These are phyloP conservation scores for Akanthomyces uredinophilus DNA, from an alignment of 2,329 filamentous ascomycete species.

Conservation along the genomic window DNA sequence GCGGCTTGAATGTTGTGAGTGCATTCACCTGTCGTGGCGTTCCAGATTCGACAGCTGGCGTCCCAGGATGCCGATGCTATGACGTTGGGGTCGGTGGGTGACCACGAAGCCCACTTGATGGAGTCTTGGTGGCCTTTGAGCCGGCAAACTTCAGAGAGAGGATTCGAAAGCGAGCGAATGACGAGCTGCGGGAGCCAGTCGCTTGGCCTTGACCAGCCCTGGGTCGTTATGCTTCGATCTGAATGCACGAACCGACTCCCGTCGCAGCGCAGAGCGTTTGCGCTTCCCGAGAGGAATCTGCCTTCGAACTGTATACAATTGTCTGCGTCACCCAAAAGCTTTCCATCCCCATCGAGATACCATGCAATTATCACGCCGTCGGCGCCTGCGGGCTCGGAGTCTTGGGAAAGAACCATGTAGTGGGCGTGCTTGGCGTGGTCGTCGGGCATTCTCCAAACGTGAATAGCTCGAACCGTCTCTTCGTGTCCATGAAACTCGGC, in stretches of 20 bases:
- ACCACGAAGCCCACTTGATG: conserved; percentile 10
- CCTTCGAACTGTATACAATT: conserved; percentile 1
- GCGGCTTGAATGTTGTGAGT: not conserved
- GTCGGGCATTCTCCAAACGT: not conserved
- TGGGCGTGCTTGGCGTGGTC: not conserved
- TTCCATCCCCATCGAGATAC: not conserved
- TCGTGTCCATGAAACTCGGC: conserved; percentile 4
- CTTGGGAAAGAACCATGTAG: conserved; percentile 6
- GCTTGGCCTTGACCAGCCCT: conserved; percentile 3
- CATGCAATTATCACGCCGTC: conserved; percentile 7
- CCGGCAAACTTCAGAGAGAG: not conserved
- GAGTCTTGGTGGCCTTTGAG: conserved; percentile 10
- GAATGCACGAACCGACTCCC: conserved; percentile 2
- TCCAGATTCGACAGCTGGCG: conserved; percentile 5
- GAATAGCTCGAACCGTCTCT: conserved; percentile 1
- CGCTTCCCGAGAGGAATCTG: conserved; percentile 1
- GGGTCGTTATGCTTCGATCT: conserved; percentile 8
- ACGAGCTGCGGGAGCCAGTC: conserved; percentile 12
- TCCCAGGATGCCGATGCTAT: conserved; percentile 10
- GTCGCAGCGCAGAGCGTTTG: conserved; percentile 4
- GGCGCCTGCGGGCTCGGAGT: conserved; percentile 3
- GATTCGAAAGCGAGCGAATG: conserved; percentile 1
- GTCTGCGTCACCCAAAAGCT: not conserved
- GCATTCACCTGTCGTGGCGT: conserved; percentile 2
- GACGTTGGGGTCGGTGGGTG: conserved; percentile 1